These are phyloP conservation scores for Xerocomellus dryophilus DNA, from an alignment of 768 basidiomycete species.

Conservation along the genomic window DNA sequence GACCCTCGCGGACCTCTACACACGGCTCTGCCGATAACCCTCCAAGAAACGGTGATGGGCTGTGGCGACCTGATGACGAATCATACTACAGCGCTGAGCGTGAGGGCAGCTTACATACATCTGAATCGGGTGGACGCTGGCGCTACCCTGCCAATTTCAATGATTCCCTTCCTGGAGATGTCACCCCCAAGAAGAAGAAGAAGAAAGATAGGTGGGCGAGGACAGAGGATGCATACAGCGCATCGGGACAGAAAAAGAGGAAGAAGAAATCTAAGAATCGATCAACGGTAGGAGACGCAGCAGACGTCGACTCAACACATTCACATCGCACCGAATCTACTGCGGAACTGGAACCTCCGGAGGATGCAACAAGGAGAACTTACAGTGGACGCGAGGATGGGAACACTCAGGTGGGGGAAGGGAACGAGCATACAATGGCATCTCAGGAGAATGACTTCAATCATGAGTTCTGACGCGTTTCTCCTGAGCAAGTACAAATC, in stretches of 20 bases:
- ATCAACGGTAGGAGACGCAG: slow-evolving; percentile 38
- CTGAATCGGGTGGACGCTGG: slow-evolving; percentile 55
- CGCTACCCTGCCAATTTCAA: slow-evolving; percentile 85
- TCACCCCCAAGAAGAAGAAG: slow-evolving; percentile 48
- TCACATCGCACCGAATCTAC: slow-evolving; percentile 36
- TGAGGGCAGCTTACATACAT: slow-evolving; percentile 37
- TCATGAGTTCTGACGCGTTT: slow-evolving; percentile 55
- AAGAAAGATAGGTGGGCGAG: slow-evolving; percentile 87
- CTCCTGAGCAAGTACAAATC: not conserved
- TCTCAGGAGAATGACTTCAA: slow-evolving; percentile 54
- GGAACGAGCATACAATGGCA: slow-evolving; percentile 11
- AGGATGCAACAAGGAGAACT: slow-evolving; percentile 68
- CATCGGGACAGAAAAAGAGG: slow-evolving; percentile 48
- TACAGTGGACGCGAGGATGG: slow-evolving; percentile 41
- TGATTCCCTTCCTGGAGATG: slow-evolving; percentile 45
- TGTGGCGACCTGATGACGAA: slow-evolving; percentile 79
- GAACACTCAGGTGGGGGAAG: slow-evolving; percentile 11
- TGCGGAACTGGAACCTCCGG: slow-evolving; percentile 52
- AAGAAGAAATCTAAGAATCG: slow-evolving; percentile 62
- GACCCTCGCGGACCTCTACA: slow-evolving; percentile 11
- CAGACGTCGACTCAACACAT: slow-evolving; percentile 31
- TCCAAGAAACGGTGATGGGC: slow-evolving; percentile 41
- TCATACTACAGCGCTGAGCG: slow-evolving; percentile 55
- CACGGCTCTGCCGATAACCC: slow-evolving; percentile 8
- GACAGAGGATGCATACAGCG: slow-evolving; percentile 78